Base-by-base conservation (phyloP, 2,329 filamentous ascomycete species). In the Phoma sp. region DNA sequence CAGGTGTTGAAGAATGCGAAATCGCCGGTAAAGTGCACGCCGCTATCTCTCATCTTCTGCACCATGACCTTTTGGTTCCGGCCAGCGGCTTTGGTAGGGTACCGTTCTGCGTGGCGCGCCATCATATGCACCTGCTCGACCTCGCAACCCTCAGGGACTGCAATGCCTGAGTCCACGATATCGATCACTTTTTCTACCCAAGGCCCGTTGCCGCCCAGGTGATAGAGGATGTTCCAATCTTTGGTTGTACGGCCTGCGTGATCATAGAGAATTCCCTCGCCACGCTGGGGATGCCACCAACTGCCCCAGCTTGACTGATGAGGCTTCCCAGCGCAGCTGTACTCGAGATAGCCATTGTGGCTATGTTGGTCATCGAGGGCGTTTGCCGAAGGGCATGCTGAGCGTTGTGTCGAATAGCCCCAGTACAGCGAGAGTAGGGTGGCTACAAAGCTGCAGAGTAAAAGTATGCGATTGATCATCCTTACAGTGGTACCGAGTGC, bases 91-190 rank as follows among this genome's bases (percentile, higher is more conserved):
- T 66, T 68, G 0, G 83, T 86, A 1, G 83, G 83, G 69, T 84
- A 85, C 63, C 83, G 74, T 64, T 85, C 83, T 22, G 75, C 81
- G 72, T 86, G 83, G 36, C 83, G 77, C 18, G 83, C 81, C 74
- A 85, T 80, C 82, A 86, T 81, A 67, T 86, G 83, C n/a, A 85
- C 78, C 64, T 85, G 82, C 52, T 84, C 79, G 6, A 85, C 75
- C 13, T 69, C 64, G 61, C 83, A 86, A 2, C 77, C 77, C 5
- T 75, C 66, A 0, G 83, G 83, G 4, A 78, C 65, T 1, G 70
- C 73, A 41, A 81, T 73, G 4, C 76, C 77, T 7, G 70, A 71
- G 10, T 72, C 71, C 11, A 78, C 66, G 2, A 77, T 64, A 33
- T 77, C 76, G 36, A 75, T 68, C 1, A 71, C 58, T 58, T 82